Evolutionary conservation across 2,329 filamentous ascomycete genomes (phyloP), one percentile per base, ranked within the genome.

Genomic region (Botrytis paeoniae): DNA sequence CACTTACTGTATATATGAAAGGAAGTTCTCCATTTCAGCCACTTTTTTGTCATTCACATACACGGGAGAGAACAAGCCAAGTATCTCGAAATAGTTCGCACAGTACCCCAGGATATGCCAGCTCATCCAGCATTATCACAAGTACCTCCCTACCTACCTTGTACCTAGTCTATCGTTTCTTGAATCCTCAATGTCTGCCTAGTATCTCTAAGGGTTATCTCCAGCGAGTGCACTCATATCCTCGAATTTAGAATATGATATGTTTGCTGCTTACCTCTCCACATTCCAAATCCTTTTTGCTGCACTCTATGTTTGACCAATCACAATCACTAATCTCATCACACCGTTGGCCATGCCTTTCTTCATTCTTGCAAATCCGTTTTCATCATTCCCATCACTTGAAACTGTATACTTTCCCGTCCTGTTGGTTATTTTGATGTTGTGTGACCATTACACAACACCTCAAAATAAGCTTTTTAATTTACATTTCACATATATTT

Each of bases 401-500:
- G 41, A 64, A 64, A 32, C 18, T 18, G 62, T 32, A 14, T 65
- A 5, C 62, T 65, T 1, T 35, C 51, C 45, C 32, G 22, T n/a
- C 45, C 32, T n/a, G 14, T n/a, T 39, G 32, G 29, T 65, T 51
- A 10, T 63, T 63, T 25, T 10, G 20, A 51, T n/a, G 45, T 39
- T 37, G 43, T 66, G 32, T 39, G 37, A 51, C 63, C 43, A 66
- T 51, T n/a, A 5, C 64, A 66, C 64, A 39, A 35, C 51, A 39
- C 45, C 64, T 54, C 45, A 18, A 66, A 66, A 66, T 14, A 66
- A 66, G 64, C 64, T 66, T 66, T 66, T 66, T 66, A 54, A 66
- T 54, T 39, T 54, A 29, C 12, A 54, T 54, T 54, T 66, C 43
- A 51, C 37, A 37, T n/a, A 37, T 63, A 43, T 51, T 66, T 66